Evolutionary conservation across 2,329 filamentous ascomycete genomes (phyloP).

Genomic region (Delphinella strobiligena): DNA sequence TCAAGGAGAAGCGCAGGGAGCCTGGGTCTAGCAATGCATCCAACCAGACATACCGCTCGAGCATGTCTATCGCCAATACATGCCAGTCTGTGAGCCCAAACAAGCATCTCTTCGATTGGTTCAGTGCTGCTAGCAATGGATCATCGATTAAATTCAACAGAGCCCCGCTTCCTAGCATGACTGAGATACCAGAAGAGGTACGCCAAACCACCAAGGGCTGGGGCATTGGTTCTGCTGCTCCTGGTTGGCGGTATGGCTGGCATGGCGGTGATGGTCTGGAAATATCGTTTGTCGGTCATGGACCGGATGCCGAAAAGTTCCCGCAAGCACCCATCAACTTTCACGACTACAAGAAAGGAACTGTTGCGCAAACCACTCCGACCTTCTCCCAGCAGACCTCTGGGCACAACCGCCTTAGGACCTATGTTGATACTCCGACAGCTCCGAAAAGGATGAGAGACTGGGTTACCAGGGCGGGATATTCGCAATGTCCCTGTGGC

Average conservation of each 20-base stretch:
- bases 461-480: constrained; percentile 5
- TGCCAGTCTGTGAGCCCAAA: too few species aligned
- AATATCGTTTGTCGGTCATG: constrained; percentile 22
- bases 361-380: background rate
- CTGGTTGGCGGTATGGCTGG: constrained; percentile 19
- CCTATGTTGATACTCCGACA: background rate
- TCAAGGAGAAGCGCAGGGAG: constrained; percentile 1
- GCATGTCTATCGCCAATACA: too few species aligned
- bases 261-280: constrained; percentile 23
- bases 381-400: background rate
- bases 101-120: too few species aligned
- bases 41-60: too few species aligned
- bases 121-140: background rate
- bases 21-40: constrained; percentile 2
- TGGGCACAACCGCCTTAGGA: background rate
- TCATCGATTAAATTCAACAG: background rate
- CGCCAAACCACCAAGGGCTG: constrained; percentile 6
- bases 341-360: constrained; percentile 1
- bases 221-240: constrained; percentile 10
- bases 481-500: constrained; percentile 8
- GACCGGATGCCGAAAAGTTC: constrained; percentile 19
- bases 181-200: background rate
- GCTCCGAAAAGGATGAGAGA: constrained; percentile 1
- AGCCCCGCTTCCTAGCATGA: background rate
- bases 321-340: constrained; percentile 15